These are phyloP conservation scores for Luvunga scandens DNA, from an alignment of 345 rosid genomes.

Conservation along the genomic window DNA sequence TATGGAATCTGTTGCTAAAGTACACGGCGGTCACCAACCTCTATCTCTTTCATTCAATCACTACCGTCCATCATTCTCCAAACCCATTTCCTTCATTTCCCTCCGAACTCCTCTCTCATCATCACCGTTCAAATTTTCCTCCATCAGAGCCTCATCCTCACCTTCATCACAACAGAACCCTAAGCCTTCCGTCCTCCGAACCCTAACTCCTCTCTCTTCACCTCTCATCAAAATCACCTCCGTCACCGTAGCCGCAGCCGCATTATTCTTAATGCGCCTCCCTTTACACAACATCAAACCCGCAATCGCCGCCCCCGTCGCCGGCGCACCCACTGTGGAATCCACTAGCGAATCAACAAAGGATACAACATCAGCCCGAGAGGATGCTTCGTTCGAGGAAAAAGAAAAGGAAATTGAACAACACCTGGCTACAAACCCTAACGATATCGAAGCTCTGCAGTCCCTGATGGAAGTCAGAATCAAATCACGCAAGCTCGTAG, in stretches of 20 bases:
- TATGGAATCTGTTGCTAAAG: slow-evolving; percentile 56
- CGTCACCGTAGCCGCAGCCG: slow-evolving; percentile 63
- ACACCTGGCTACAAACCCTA: slow-evolving; percentile 36
- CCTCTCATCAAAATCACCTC: slow-evolving; percentile 47
- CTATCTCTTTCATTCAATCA: slow-evolving; percentile 43
- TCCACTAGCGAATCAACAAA: slow-evolving; percentile 12
- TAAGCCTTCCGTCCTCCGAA: slow-evolving; percentile 18
- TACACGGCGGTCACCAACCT: slow-evolving; percentile 40
- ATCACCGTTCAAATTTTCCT: slow-evolving; percentile 30
- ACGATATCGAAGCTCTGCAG: slow-evolving; percentile 49
- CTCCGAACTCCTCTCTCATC: slow-evolving; percentile 29
- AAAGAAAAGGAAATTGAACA: slow-evolving; percentile 54
- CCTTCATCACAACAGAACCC: slow-evolving; percentile 28
- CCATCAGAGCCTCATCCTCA: slow-evolving; percentile 49
- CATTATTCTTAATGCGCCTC: slow-evolving; percentile 49
- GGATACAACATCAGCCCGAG: slow-evolving; percentile 14
- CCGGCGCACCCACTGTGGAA: slow-evolving; percentile 32
- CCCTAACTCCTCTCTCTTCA: slow-evolving; percentile 34
- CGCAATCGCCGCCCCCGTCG: slow-evolving; percentile 51
- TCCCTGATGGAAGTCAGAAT: slow-evolving; percentile 69
- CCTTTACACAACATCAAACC: slow-evolving; percentile 32
- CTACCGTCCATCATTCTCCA: slow-evolving; percentile 34
- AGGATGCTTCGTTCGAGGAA: slow-evolving; percentile 32
- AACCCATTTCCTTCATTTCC: slow-evolving; percentile 33
- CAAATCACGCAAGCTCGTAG: slow-evolving; percentile 54